These are phyloP conservation scores for Aspergillus puulaauensis DNA, from an alignment of 2,329 filamentous ascomycete genomes.

Conservation along the genomic window DNA sequence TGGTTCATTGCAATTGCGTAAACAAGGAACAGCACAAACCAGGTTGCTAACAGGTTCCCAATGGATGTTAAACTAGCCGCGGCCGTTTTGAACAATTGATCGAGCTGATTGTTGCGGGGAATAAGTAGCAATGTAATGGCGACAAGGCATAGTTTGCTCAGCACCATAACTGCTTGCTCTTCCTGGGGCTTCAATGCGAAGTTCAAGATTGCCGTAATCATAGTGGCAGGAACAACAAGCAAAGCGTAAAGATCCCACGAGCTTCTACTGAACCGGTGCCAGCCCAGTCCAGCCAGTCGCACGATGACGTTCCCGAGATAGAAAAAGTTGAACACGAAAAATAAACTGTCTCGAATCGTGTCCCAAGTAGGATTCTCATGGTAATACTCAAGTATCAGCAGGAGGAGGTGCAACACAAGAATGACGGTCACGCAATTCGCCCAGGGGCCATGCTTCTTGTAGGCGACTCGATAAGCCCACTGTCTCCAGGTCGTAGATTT, in stretches of 20 bases:
- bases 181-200: slow-evolving; percentile 55
- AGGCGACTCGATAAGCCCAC: slow-evolving; percentile 92
- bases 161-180: slow-evolving; percentile 65
- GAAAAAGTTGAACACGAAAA: slow-evolving; percentile 76
- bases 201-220: slow-evolving; percentile 77
- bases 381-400: slow-evolving; percentile 85
- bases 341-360: slow-evolving; percentile 68
- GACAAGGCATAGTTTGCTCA: slow-evolving; percentile 94
- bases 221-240: slow-evolving; percentile 73
- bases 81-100: slow-evolving; percentile 98
- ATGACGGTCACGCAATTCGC: slow-evolving; percentile 77
- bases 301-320: slow-evolving; percentile 82
- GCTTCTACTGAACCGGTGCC: slow-evolving; percentile 86
- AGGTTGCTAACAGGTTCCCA: slow-evolving; percentile 87
- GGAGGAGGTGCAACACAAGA: slow-evolving; percentile 76
- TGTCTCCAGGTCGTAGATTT: slow-evolving; percentile 76
- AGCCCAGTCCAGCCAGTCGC: slow-evolving; percentile 83
- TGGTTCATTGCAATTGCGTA: slow-evolving; percentile 97
- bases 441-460: slow-evolving; percentile 92
- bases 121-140: slow-evolving; percentile 87
- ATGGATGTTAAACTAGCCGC: slow-evolving; percentile 90
- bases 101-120: slow-evolving; percentile 91
- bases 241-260: slow-evolving; percentile 95
- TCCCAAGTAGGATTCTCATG: slow-evolving; percentile 73
- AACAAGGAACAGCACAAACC: slow-evolving; percentile 94